Evolutionary conservation across 441 rosid genomes (phyloP).

Genomic region (Gossypium trilobum): DNA sequence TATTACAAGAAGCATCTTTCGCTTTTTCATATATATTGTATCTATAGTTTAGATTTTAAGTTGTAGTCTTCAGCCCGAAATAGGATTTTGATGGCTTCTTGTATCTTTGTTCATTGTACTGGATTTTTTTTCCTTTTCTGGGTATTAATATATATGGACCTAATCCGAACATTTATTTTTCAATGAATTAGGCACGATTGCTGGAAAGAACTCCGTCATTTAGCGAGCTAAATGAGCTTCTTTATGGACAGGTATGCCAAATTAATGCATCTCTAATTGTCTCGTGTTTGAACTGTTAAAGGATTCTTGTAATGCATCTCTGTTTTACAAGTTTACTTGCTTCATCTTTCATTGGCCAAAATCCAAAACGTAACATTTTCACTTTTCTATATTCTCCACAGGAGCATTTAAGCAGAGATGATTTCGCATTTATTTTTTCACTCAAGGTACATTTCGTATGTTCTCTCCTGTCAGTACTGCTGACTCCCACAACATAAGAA

Average conservation of each 20-base stretch:
- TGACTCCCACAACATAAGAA: background rate
- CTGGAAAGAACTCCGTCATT: constrained; percentile 87
- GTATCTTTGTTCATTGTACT: background rate
- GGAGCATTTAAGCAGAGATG: constrained; percentile 91
- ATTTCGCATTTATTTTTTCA: constrained; percentile 75
- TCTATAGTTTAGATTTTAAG: background rate
- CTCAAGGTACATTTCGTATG: constrained; percentile 50
- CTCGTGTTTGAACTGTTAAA: background rate
- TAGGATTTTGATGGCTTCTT: constrained; percentile 4
- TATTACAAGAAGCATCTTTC: background rate
- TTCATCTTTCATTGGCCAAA: background rate
- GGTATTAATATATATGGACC: background rate
- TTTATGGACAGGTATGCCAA: constrained; percentile 83
- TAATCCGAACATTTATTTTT: constrained; percentile 7
- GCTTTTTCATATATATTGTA: background rate
- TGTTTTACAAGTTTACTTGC: background rate
- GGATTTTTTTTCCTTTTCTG: background rate
- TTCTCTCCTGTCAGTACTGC: background rate
- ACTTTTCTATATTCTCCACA: constrained; percentile 27
- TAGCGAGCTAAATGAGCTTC: constrained; percentile 84
- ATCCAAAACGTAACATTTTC: background rate
- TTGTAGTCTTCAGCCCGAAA: background rate
- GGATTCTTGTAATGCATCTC: background rate
- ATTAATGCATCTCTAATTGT: constrained; percentile 2
- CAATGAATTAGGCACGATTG: constrained; percentile 50